Evolutionary conservation across 768 basidiomycete species (phyloP).

Genomic region (Coprinopsis cinerea): DNA sequence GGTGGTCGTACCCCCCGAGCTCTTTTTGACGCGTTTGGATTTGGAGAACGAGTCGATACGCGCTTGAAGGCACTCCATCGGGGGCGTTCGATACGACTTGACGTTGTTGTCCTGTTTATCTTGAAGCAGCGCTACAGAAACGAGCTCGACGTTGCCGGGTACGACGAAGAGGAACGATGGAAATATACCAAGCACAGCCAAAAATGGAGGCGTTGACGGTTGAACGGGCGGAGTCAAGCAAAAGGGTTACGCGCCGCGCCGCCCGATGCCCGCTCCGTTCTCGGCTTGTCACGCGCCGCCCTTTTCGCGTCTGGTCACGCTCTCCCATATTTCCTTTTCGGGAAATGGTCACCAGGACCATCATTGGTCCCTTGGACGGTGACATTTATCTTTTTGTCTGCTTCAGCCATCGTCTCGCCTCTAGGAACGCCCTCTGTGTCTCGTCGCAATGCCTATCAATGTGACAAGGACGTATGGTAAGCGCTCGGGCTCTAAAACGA

Average conservation of each 20-base stretch:
- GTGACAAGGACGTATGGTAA: constrained; percentile 33
- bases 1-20: constrained; percentile 36
- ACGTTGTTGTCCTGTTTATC: too few relatives aligned
- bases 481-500: constrained; percentile 3
- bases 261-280: too few relatives aligned
- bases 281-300: too few relatives aligned
- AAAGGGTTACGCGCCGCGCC: too few relatives aligned
- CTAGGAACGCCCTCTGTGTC: neutral
- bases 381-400: neutral
- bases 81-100: neutral
- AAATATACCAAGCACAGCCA: neutral
- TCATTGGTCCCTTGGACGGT: too few relatives aligned
- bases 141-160: neutral
- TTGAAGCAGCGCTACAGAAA: too few relatives aligned
- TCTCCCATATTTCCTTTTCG: too few relatives aligned
- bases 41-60: constrained; percentile 68
- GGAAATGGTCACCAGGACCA: too few relatives aligned
- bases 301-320: too few relatives aligned
- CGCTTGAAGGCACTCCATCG: constrained; percentile 49
- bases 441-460: constrained; percentile 9
- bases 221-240: neutral
- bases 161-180: neutral
- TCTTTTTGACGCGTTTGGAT: constrained; percentile 53
- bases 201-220: too few relatives aligned
- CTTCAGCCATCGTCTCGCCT: neutral